Percentiles rank a stretch among this genome's conserved stretches.
Evolutionary conservation across 352 stramenopile species (phyloP).

Genomic region (Phytopythium aichiense): DNA sequence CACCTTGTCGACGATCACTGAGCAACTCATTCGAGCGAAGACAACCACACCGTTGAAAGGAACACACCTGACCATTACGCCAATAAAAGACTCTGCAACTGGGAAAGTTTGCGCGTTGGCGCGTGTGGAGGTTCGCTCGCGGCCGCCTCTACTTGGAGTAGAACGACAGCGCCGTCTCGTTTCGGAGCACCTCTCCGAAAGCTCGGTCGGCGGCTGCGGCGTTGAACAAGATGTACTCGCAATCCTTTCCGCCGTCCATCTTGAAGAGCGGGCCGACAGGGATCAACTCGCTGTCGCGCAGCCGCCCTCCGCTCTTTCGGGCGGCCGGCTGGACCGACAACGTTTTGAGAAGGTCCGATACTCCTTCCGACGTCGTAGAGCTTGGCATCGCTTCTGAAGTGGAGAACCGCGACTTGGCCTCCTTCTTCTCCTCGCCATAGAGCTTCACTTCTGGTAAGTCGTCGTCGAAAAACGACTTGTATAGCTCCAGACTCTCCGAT

Average conservation of each 20-base stretch:
- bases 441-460: slow-evolving; percentile 55
- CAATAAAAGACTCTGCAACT: neutral
- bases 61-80: neutral
- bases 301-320: slow-evolving; percentile 12
- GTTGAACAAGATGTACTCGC: slow-evolving; percentile 84
- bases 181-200: slow-evolving; percentile 75
- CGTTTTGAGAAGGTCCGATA: slow-evolving; percentile 24
- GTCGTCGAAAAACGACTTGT: slow-evolving; percentile 81
- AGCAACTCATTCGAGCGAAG: neutral
- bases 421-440: slow-evolving; percentile 18
- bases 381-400: slow-evolving; percentile 15
- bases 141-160: slow-evolving; percentile 47
- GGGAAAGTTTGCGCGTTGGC: neutral
- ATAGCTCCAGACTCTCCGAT: slow-evolving; percentile 65
- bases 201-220: slow-evolving; percentile 59
- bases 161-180: slow-evolving; percentile 71
- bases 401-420: slow-evolving; percentile 12
- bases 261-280: slow-evolving; percentile 70
- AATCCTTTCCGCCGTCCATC: slow-evolving; percentile 73
- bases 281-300: slow-evolving; percentile 47
- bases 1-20: neutral
- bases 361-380: slow-evolving; percentile 8
- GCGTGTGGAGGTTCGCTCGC: neutral
- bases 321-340: slow-evolving; percentile 26
- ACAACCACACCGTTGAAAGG: neutral